Conservation (phyloP, 2,329 filamentous ascomycete genomes). For the Sporothrix protearum region DNA sequence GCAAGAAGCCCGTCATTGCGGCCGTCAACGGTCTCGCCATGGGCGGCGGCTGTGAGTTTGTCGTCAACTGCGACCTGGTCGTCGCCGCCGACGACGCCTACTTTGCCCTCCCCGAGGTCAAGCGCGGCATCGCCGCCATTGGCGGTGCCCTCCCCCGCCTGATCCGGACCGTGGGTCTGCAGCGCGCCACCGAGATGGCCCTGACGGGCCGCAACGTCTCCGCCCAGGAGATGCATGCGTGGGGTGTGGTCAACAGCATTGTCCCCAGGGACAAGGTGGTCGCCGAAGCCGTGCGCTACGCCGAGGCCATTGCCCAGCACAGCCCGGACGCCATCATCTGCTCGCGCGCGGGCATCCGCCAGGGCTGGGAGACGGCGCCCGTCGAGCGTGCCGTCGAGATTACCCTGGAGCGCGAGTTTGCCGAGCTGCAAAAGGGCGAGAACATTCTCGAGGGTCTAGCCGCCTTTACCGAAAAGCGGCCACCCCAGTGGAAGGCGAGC, state of each 20-base stretch:
- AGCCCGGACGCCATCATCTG: slow-evolving; percentile 75
- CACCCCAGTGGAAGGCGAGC: slow-evolving; percentile 31
- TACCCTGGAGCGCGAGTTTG: slow-evolving; percentile 30
- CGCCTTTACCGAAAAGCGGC: slow-evolving; percentile 32
- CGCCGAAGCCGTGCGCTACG: slow-evolving; percentile 57
- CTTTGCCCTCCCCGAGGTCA: slow-evolving; percentile 64
- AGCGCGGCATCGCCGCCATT: slow-evolving; percentile 65
- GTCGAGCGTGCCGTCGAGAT: slow-evolving; percentile 31
- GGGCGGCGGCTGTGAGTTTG: slow-evolving; percentile 60
- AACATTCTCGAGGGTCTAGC: slow-evolving; percentile 34
- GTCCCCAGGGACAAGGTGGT: slow-evolving; percentile 50
- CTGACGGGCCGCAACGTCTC: slow-evolving; percentile 59
- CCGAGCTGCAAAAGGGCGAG: slow-evolving; percentile 27
- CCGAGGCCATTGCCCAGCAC: slow-evolving; percentile 58
- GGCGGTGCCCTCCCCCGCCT: slow-evolving; percentile 68
- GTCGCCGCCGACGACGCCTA: slow-evolving; percentile 50
- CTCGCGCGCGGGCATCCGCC: slow-evolving; percentile 63
- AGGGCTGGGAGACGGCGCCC: slow-evolving; percentile 61
- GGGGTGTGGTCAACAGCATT: slow-evolving; percentile 66
- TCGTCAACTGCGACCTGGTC: slow-evolving; percentile 58
- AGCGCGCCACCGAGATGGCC: slow-evolving; percentile 70
- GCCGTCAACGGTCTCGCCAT: slow-evolving; percentile 61
- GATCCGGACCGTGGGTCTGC: slow-evolving; percentile 61
- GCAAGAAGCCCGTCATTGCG: slow-evolving; percentile 60
- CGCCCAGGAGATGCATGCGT: slow-evolving; percentile 57